A percentile compares a stretch with the other conserved stretches of the same genome.
These are phyloP conservation scores for Drechslerella dactyloides DNA, from an alignment of 2,329 filamentous ascomycete genomes.

Conservation along the genomic window DNA sequence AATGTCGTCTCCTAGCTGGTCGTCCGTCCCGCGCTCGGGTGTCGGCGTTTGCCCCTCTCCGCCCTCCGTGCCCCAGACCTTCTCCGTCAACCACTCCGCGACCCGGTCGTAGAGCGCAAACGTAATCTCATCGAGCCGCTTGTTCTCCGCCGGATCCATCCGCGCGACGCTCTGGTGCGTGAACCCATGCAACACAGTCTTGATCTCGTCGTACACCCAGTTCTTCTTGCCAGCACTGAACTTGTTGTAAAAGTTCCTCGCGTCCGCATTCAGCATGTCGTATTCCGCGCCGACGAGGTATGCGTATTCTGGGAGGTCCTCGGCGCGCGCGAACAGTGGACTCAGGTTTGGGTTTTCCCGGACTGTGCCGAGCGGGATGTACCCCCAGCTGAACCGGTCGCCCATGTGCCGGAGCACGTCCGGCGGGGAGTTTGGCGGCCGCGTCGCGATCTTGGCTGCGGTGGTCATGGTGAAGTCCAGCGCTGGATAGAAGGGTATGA, in stretches of 20 bases:
- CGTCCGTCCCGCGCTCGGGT: background rate
- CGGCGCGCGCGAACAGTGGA: slow-evolving; percentile 50
- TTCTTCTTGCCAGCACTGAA: slow-evolving; percentile 43
- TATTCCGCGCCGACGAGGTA: slow-evolving; percentile 52
- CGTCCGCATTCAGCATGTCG: slow-evolving; percentile 52
- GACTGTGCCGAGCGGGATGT: slow-evolving; percentile 53
- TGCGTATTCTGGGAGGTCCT: slow-evolving; percentile 53
- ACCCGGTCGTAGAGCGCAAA: slow-evolving; percentile 43
- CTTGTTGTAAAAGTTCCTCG: slow-evolving; percentile 45
- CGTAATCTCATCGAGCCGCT: slow-evolving; percentile 25
- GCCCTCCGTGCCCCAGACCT: slow-evolving; percentile 19
- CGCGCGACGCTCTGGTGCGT: slow-evolving; percentile 35
- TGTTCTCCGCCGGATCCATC: slow-evolving; percentile 29
- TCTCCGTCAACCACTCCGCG: slow-evolving; percentile 27
- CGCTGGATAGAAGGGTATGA: slow-evolving; percentile 34
- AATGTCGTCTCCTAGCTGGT: slow-evolving; percentile 36
- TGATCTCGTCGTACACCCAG: slow-evolving; percentile 42
- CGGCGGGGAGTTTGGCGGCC: slow-evolving; percentile 18
- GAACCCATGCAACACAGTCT: slow-evolving; percentile 38
- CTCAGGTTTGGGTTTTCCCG: slow-evolving; percentile 53
- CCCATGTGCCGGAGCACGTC: slow-evolving; percentile 34
- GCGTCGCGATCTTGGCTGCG: slow-evolving; percentile 12
- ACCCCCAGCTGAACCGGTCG: slow-evolving; percentile 53
- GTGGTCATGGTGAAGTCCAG: slow-evolving; percentile 41
- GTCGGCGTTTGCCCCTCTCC: background rate